phyloP scores from a whole-genome alignment of 495 filamentous ascomycete species.

The Achaetomiella virescens region DNA sequence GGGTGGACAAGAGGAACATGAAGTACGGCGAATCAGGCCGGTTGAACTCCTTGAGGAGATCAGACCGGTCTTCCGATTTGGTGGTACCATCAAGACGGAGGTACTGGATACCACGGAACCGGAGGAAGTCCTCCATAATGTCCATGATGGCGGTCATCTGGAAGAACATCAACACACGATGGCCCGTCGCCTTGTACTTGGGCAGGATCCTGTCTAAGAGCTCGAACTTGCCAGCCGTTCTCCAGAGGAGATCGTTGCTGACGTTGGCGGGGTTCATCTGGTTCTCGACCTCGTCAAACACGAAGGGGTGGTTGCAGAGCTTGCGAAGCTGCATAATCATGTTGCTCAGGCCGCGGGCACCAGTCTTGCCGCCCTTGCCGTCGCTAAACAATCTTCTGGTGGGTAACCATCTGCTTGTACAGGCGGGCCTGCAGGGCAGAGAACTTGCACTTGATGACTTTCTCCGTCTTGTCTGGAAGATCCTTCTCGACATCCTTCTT shows the following conservation, averaged over 20 bases:
- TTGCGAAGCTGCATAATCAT: constrained; percentile 99
- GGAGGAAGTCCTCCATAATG: constrained; percentile 98
- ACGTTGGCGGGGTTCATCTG: constrained; percentile 87
- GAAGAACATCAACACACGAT: constrained; percentile 98
- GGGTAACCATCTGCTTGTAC: constrained; percentile 92
- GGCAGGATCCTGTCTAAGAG: constrained; percentile 86
- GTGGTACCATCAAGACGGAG: constrained; percentile 92
- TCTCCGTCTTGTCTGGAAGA: constrained; percentile 95
- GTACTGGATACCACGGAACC: constrained; percentile 72
- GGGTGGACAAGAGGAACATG: constrained; percentile 97
- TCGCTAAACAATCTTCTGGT: constrained; percentile 93
- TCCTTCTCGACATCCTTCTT: constrained; percentile 99
- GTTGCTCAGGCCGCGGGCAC: constrained; percentile 92
- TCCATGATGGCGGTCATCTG: constrained; percentile 99
- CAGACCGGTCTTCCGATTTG: constrained; percentile 94
- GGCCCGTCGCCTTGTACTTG: constrained; percentile 81
- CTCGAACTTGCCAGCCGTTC: constrained; percentile 96
- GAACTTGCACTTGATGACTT: constrained; percentile 98
- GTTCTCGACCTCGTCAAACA: constrained; percentile 95
- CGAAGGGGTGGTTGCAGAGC: constrained; percentile 98
- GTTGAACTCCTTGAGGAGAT: constrained; percentile 84
- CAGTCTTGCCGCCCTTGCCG: constrained; percentile 91
- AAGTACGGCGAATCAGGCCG: constrained; percentile 85
- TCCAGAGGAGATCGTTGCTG: constrained; percentile 91
- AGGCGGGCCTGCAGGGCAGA: constrained; percentile 88